Evolutionary conservation across 345 rosid species (phyloP).

Genomic region (Gossypium australe): DNA sequence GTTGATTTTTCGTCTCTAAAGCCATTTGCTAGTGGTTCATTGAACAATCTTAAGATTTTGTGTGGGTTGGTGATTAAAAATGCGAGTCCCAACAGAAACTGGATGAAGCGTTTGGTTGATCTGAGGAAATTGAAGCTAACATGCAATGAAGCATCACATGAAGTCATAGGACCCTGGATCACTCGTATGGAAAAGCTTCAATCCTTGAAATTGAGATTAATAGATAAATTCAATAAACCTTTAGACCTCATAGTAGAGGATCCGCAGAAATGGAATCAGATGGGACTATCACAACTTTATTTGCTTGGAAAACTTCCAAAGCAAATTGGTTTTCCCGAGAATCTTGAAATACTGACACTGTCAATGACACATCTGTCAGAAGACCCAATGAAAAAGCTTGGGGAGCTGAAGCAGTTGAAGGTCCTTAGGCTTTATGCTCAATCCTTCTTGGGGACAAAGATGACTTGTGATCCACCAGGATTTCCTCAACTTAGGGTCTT

Average conservation of each 20-base stretch:
- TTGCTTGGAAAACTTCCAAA: slow-evolving; percentile 22
- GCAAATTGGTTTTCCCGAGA: not conserved
- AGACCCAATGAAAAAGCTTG: slow-evolving; percentile 30
- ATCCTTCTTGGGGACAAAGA: slow-evolving; percentile 24
- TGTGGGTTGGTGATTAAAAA: slow-evolving; percentile 28
- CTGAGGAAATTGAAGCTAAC: slow-evolving; percentile 32
- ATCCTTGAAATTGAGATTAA: slow-evolving; percentile 32
- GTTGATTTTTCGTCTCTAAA: not conserved
- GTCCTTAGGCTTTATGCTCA: slow-evolving; percentile 32
- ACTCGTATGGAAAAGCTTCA: slow-evolving; percentile 2
- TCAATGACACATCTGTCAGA: slow-evolving; percentile 18
- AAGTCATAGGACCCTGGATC: slow-evolving; percentile 15
- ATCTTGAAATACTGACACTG: slow-evolving; percentile 30
- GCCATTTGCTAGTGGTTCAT: not conserved
- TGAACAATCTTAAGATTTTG: slow-evolving; percentile 24
- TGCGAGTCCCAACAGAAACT: not conserved
- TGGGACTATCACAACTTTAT: slow-evolving; percentile 22
- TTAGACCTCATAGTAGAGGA: slow-evolving; percentile 4
- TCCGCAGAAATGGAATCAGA: not conserved
- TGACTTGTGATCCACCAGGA: slow-evolving; percentile 1
- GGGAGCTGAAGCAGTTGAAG: slow-evolving; percentile 21
- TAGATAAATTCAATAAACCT: slow-evolving; percentile 18
- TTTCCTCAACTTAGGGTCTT: slow-evolving; percentile 30
- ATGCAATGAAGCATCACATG: slow-evolving; percentile 14
- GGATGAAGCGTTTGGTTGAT: slow-evolving; percentile 6